These are phyloP conservation scores for Picea sitchensis DNA, from an alignment of 75 land plant species.

Conservation along the genomic window DNA sequence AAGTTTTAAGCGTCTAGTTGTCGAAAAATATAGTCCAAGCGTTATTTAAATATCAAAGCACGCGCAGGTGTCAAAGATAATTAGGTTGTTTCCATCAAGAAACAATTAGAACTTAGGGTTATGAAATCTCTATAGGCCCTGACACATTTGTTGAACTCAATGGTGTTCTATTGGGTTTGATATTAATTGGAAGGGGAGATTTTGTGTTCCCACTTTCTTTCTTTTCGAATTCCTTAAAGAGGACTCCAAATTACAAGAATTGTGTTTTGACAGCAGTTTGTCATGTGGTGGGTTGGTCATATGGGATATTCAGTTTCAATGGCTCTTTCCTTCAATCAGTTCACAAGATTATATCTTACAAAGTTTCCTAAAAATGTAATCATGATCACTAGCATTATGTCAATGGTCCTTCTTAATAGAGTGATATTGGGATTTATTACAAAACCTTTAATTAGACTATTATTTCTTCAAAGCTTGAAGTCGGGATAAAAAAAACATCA, in stretches of 20 bases:
- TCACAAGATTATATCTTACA: conserved; percentile 62
- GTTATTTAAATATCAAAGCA: too few species aligned
- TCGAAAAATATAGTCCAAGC: too few species aligned
- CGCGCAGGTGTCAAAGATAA: too few species aligned
- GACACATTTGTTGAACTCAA: conserved; percentile 55
- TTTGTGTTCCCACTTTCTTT: conserved; percentile 86
- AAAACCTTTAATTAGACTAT: too few species aligned
- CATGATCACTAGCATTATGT: conserved; percentile 88
- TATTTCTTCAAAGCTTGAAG: too few species aligned
- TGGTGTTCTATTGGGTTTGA: conserved; percentile 48
- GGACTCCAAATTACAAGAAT: conserved; percentile 39
- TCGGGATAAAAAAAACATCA: too few species aligned
- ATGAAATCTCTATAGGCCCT: conserved; percentile 26
- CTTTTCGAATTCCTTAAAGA: conserved; percentile 51
- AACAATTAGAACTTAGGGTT: too few species aligned
- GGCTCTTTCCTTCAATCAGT: conserved; percentile 93
- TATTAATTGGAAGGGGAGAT: conserved; percentile 74
- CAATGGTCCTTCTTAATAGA: conserved; percentile 85
- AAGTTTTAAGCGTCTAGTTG: too few species aligned
- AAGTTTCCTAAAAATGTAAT: conserved; percentile 58
- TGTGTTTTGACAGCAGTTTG: conserved; percentile 66
- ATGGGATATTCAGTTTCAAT: conserved; percentile 94
- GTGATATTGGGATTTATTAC: conserved; percentile 43
- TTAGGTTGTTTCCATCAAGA: too few species aligned
- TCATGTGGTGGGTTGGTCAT: conserved; percentile 96